These are phyloP conservation scores for Penicillium egyptiacum DNA, from an alignment of 495 filamentous ascomycete genomes.

Conservation along the genomic window DNA sequence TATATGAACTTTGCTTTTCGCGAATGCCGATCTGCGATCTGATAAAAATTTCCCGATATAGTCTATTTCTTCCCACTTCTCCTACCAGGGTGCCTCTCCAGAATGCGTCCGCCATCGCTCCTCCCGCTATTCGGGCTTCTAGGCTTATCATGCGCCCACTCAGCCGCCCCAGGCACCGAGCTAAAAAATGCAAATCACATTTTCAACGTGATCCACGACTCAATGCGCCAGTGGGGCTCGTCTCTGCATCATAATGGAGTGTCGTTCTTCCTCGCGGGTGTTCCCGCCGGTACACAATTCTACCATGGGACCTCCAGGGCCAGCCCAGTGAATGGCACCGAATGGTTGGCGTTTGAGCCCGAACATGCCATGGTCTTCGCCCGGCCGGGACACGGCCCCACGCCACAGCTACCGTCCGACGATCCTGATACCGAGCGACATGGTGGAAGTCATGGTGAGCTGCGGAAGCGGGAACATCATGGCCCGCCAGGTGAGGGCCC, in stretches of 20 bases:
- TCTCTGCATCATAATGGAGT: slow-evolving; percentile 69
- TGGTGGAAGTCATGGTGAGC: slow-evolving; percentile 14
- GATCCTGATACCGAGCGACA: background rate
- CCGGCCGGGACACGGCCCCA: slow-evolving; percentile 19
- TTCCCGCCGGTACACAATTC: slow-evolving; percentile 58
- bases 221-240: slow-evolving; percentile 70
- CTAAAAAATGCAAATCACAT: slow-evolving; percentile 55
- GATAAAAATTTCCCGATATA: background rate
- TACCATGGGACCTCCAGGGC: slow-evolving; percentile 56
- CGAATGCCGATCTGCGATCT: background rate
- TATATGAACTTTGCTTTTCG: background rate
- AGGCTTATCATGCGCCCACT: slow-evolving; percentile 11
- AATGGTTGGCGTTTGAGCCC: slow-evolving; percentile 72
- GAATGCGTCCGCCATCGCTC: slow-evolving; percentile 16
- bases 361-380: slow-evolving; percentile 63
- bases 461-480: slow-evolving; percentile 17
- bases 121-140: slow-evolving; percentile 15
- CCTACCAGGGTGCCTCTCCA: background rate
- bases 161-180: background rate
- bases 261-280: slow-evolving; percentile 59
- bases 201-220: slow-evolving; percentile 66
- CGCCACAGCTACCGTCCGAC: background rate
- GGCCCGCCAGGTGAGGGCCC: background rate
- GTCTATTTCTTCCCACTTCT: too few relatives aligned
- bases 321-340: slow-evolving; percentile 47